These are phyloP conservation scores for Flueggea neowawraea DNA, from an alignment of 441 rosid genomes.

Conservation along the genomic window DNA sequence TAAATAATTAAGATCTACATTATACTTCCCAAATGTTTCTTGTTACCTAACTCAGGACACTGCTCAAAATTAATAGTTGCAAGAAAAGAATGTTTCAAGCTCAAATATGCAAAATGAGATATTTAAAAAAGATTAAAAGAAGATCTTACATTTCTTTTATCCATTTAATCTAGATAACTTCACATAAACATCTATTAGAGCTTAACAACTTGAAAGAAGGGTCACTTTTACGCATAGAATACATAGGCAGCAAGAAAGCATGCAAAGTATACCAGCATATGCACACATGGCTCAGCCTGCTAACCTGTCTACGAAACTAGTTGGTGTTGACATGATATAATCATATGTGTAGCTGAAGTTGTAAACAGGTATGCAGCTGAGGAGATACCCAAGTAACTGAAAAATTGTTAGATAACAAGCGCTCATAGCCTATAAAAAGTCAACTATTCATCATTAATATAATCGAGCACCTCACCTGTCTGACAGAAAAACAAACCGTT, in stretches of 20 bases:
- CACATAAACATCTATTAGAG: not conserved
- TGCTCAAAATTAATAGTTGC: too few relatives aligned
- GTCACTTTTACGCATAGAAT: not conserved
- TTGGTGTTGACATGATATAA: constrained; percentile 84
- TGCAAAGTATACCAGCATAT: not conserved
- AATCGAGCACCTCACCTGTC: constrained; percentile 53
- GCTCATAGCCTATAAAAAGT: too few relatives aligned
- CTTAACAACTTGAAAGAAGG: not conserved
- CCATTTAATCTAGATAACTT: too few relatives aligned
- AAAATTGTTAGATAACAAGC: constrained; percentile 27
- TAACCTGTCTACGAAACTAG: constrained; percentile 98
- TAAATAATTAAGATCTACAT: too few relatives aligned
- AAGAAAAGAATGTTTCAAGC: too few relatives aligned
- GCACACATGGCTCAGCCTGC: constrained; percentile 13
- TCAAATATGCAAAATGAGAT: too few relatives aligned
- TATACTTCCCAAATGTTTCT: too few relatives aligned
- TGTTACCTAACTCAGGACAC: too few relatives aligned
- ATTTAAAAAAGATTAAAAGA: too few relatives aligned
- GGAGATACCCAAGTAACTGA: constrained; percentile 35
- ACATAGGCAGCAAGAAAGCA: not conserved
- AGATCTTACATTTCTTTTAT: too few relatives aligned
- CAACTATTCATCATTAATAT: not conserved
- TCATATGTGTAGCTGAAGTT: constrained; percentile 90
- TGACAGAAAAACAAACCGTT: constrained; percentile 91
- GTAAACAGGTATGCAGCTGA: constrained; percentile 97